These are phyloP conservation scores for Penicillium sp. DNA, from an alignment of 2,329 filamentous ascomycete genomes.

Conservation along the genomic window DNA sequence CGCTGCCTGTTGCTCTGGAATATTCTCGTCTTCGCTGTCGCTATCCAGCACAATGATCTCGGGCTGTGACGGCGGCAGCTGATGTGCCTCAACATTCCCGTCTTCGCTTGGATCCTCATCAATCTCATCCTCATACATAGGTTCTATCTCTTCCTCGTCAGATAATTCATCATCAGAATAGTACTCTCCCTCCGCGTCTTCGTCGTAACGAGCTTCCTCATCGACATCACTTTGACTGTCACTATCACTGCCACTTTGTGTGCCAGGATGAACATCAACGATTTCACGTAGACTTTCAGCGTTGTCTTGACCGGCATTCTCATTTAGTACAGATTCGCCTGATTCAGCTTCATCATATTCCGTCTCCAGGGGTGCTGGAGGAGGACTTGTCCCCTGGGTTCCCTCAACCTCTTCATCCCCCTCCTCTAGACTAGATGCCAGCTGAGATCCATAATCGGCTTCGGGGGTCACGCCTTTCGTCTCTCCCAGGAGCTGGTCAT, in stretches of 20 bases:
- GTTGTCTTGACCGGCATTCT: slow-evolving; percentile 10
- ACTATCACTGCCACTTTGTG: slow-evolving; percentile 1
- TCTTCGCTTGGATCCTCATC: slow-evolving; percentile 23
- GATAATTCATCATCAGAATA: slow-evolving; percentile 14
- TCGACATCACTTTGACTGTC: slow-evolving; percentile 20
- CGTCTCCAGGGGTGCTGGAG: neutral
- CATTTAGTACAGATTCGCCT: neutral
- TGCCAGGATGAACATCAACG: neutral
- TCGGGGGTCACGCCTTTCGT: neutral
- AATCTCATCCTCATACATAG: neutral
- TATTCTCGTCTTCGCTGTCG: slow-evolving; percentile 46
- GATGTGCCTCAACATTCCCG: slow-evolving; percentile 11
- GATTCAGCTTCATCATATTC: neutral
- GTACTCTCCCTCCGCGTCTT: slow-evolving; percentile 11
- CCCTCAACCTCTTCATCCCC: neutral
- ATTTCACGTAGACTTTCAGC: slow-evolving; percentile 2
- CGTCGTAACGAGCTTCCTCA: slow-evolving; percentile 16
- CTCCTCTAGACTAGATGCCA: neutral
- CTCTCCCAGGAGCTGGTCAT: neutral
- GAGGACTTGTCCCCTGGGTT: neutral
- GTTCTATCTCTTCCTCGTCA: neutral
- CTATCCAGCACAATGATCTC: slow-evolving; percentile 50
- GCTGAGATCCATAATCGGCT: neutral
- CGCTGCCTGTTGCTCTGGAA: slow-evolving; percentile 9
- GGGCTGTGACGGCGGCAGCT: slow-evolving; percentile 21